Percentiles rank a stretch among this genome's conserved stretches.
phyloP scores from a whole-genome alignment of 768 basidiomycete species.

The Psilocybe tampanensis region DNA sequence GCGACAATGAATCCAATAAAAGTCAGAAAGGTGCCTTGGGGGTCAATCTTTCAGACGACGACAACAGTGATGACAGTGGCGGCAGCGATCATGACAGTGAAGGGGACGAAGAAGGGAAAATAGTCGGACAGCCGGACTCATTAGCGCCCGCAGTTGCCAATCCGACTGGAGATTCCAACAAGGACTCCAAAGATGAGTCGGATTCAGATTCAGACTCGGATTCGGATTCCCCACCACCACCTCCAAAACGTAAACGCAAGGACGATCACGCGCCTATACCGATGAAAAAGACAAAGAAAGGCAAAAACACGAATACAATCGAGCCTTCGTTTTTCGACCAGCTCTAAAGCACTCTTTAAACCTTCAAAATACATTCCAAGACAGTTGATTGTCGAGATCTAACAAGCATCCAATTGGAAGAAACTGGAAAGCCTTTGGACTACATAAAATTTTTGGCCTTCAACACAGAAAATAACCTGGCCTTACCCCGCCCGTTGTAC shows the following conservation, averaged over 20 bases:
- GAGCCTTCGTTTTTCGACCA: constrained; percentile 70
- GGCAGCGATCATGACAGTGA: constrained; percentile 22
- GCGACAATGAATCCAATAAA: constrained; percentile 39
- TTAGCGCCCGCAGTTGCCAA: constrained; percentile 6
- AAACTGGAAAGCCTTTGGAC: too few relatives aligned
- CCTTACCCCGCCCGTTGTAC: too few relatives aligned
- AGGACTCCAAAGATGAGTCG: constrained; percentile 25
- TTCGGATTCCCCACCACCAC: constrained; percentile 30
- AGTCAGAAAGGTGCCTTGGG: constrained; percentile 30
- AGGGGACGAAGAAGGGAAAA: constrained; percentile 24
- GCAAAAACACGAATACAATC: constrained; percentile 57
- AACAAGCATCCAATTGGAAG: background rate
- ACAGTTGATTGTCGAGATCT: background rate
- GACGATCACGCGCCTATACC: constrained; percentile 48
- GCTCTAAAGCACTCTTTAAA: constrained; percentile 40
- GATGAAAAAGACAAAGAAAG: constrained; percentile 58
- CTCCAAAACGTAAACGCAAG: constrained; percentile 60
- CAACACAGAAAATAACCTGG: too few relatives aligned
- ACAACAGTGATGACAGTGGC: constrained; percentile 20
- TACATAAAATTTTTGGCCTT: too few relatives aligned
- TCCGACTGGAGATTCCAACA: constrained; percentile 22
- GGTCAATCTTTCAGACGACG: constrained; percentile 24
- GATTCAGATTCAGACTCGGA: constrained; percentile 27
- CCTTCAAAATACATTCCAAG: background rate
- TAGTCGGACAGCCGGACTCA: constrained; percentile 5